Conservation (phyloP, 2,329 filamentous ascomycete species). For the Chrysoporthe cubensis region DNA sequence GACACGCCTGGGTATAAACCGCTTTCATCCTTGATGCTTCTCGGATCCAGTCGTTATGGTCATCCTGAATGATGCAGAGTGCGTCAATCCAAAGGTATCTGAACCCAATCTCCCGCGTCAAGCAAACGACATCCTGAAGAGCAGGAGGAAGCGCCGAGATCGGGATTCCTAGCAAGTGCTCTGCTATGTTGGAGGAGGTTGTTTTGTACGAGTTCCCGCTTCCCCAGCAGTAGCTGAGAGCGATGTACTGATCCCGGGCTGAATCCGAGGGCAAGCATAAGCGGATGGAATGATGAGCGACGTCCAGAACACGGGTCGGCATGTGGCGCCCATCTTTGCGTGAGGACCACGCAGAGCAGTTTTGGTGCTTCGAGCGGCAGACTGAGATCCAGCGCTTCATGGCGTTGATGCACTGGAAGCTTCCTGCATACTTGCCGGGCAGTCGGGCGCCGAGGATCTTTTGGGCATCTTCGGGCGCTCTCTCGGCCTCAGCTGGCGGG, state of each 20-base stretch:
- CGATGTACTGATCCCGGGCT: neutral
- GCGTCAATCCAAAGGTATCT: conserved; percentile 18
- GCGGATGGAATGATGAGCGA: neutral
- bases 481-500: neutral
- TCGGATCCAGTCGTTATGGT: conserved; percentile 11
- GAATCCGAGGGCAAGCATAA: neutral
- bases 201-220: neutral
- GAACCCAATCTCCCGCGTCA: conserved; percentile 6
- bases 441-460: neutral
- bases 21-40: conserved; percentile 15
- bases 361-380: conserved; percentile 8
- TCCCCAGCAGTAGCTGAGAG: conserved; percentile 20
- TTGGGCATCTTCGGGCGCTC: neutral
- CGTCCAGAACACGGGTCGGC: conserved; percentile 5
- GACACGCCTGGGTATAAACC: conserved; percentile 5
- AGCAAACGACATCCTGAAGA: neutral
- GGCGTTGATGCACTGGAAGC: neutral
- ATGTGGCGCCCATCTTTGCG: neutral
- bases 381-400: conserved; percentile 9
- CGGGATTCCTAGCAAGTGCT: neutral
- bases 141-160: conserved; percentile 7
- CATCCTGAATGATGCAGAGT: conserved; percentile 17
- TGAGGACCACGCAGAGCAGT: neutral
- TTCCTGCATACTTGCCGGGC: neutral
- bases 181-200: neutral